phyloP scores from a whole-genome alignment of 208 protist genomes.

The Trypanosoma conorhini region DNA sequence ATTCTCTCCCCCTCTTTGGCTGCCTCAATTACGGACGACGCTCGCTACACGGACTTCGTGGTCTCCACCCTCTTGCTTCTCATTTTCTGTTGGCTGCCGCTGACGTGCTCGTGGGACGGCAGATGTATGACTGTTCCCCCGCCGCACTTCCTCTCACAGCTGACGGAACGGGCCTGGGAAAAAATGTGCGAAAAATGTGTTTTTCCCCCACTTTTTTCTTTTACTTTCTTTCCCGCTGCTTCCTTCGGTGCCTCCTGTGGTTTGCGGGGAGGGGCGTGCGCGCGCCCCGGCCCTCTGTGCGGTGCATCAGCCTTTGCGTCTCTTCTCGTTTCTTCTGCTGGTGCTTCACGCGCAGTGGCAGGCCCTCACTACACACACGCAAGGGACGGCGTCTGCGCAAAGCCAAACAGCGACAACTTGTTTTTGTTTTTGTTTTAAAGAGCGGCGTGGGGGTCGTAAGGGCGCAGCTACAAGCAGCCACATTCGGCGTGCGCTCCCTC shows the following conservation, averaged over 20 bases:
- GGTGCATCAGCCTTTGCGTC: neutral
- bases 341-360: neutral
- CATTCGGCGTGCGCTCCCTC: too few relatives aligned
- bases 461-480: too few relatives aligned
- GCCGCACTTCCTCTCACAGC: too few relatives aligned
- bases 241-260: neutral
- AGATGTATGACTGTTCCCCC: conserved; percentile 9
- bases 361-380: neutral
- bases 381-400: too few relatives aligned
- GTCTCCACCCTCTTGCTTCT: neutral
- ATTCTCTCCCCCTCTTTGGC: neutral
- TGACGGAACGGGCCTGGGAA: neutral
- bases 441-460: too few relatives aligned
- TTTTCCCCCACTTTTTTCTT: neutral
- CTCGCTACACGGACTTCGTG: neutral
- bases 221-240: neutral
- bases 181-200: neutral
- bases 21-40: neutral
- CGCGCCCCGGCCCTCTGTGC: neutral
- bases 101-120: neutral
- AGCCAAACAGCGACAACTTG: too few relatives aligned
- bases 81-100: neutral
- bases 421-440: too few relatives aligned
- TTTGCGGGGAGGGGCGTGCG: neutral
- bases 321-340: neutral